Percentiles rank a stretch among this genome's conserved stretches.
phyloP scores from a whole-genome alignment of 2,329 filamentous ascomycete genomes.

The Xylariomycetidae sp. region DNA sequence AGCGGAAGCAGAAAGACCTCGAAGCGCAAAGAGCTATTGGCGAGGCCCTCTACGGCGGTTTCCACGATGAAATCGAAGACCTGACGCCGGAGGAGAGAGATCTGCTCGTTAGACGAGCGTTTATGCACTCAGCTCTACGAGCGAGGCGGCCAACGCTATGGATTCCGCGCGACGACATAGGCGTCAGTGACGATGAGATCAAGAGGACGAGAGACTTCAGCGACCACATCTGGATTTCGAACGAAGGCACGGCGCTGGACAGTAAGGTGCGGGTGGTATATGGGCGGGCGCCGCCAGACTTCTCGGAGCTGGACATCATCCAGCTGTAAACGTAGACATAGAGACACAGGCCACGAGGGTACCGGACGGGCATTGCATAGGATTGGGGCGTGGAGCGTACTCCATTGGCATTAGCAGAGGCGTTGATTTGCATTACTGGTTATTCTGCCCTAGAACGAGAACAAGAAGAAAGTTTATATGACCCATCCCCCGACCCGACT shows the following conservation, averaged over 20 bases:
- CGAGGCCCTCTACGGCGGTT: constrained; percentile 77
- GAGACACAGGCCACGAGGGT: too few relatives aligned
- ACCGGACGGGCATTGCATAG: too few relatives aligned
- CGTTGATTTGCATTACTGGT: too few relatives aligned
- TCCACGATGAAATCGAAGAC: constrained; percentile 91
- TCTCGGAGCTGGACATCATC: constrained; percentile 82
- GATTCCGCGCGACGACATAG: constrained; percentile 87
- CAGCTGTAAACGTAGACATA: constrained; percentile 57
- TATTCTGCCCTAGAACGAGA: too few relatives aligned
- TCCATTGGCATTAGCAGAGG: too few relatives aligned
- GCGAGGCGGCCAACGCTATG: constrained; percentile 83
- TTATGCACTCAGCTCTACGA: constrained; percentile 82
- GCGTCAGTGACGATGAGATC: constrained; percentile 89
- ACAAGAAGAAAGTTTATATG: too few relatives aligned
- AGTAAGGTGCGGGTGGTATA: constrained; percentile 78
- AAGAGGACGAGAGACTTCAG: constrained; percentile 69
- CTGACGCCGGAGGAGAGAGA: constrained; percentile 86
- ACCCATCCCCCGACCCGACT: too few relatives aligned
- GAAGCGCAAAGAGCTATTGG: constrained; percentile 70
- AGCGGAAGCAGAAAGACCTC: constrained; percentile 52
- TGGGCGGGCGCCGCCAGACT: constrained; percentile 79
- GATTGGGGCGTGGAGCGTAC: too few relatives aligned
- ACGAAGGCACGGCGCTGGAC: constrained; percentile 84
- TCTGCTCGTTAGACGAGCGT: constrained; percentile 76
- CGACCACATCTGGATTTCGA: constrained; percentile 84